These are phyloP conservation scores for Lactifluus piperatus DNA, from an alignment of 768 basidiomycete genomes.

Conservation along the genomic window DNA sequence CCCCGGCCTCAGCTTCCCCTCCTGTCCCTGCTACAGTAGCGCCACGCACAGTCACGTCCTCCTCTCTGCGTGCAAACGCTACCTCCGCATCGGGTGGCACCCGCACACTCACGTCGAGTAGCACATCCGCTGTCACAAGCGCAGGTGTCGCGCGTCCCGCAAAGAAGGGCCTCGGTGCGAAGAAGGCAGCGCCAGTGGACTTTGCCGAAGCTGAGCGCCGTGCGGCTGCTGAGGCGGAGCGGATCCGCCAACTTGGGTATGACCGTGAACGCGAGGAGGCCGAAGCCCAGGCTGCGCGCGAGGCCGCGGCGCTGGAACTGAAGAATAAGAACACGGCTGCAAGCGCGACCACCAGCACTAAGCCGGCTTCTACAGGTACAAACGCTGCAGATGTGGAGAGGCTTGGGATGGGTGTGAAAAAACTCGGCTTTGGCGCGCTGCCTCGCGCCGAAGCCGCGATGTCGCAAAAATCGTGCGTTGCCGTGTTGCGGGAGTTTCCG, in stretches of 20 bases:
- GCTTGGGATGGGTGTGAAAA: slow-evolving; percentile 62
- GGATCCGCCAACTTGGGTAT: slow-evolving; percentile 87
- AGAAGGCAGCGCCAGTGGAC: slow-evolving; percentile 76
- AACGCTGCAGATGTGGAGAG: slow-evolving; percentile 45
- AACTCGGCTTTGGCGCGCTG: slow-evolving; percentile 79
- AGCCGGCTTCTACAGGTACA: slow-evolving; percentile 30
- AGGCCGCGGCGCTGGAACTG: slow-evolving; percentile 42
- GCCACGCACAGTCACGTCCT: slow-evolving; percentile 59
- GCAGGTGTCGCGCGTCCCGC: slow-evolving; percentile 50
- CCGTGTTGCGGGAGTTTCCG: background rate
- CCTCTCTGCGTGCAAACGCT: slow-evolving; percentile 44
- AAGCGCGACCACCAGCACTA: slow-evolving; percentile 25
- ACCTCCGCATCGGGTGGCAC: slow-evolving; percentile 35
- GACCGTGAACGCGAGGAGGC: slow-evolving; percentile 78
- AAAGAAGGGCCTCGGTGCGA: slow-evolving; percentile 76
- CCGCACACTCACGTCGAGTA: slow-evolving; percentile 34
- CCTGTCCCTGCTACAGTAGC: slow-evolving; percentile 33
- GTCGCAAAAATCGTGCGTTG: slow-evolving; percentile 26
- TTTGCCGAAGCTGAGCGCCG: slow-evolving; percentile 92
- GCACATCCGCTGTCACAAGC: slow-evolving; percentile 23
- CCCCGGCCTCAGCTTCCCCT: background rate
- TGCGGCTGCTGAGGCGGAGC: slow-evolving; percentile 86
- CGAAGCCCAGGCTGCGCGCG: slow-evolving; percentile 62
- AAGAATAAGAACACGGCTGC: slow-evolving; percentile 28
- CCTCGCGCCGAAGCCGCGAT: slow-evolving; percentile 50